Base-by-base conservation (phyloP, 2,329 filamentous ascomycete species). In the Coleophoma eucalyptorum region DNA sequence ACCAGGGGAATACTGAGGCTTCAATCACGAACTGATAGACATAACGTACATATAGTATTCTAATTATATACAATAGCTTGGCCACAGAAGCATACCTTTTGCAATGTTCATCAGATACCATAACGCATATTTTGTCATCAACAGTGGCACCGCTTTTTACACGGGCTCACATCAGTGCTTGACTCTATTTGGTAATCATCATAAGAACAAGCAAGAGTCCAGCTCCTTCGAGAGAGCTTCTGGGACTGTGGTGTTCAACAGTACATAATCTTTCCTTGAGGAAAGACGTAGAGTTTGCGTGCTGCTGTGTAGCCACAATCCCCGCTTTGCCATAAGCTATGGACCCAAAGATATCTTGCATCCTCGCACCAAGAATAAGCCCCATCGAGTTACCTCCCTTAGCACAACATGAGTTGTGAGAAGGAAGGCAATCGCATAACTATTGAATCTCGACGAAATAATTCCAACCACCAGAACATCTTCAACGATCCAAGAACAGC, bases 361-460 rank as follows among this genome's bases (percentile, higher is more conserved):
- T 87, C 88, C 90, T 96, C 91, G 92, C 88, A 81, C 91, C 93
- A 88, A 97, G 90, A 97, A 96, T 97, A 91, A 97, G 93, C 93
- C 93, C 93, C 93, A 96, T 97, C 91, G 92, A 96, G 93, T 97
- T 95, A 96, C 89, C 79, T 73, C 70, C 67, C 66, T 59, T 18
- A 16, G 50, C 58, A 54, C 63, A 62, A 61, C 59, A 57, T 54
- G 58, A 43, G 42, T 44, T 62, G 65, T 61, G 56, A 52, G 21
- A 54, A 38, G 54, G 68, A 74, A 67, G 75, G 89, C 90, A 96
- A 97, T 96, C 93, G 92, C 93, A 97, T 97, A 85, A 87, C 93
- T 97, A 84, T 96, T 79, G 79, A 26, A 89, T 80, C 87, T 84
- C 85, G 93, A 97, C 93, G 87, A 97, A 87, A 81, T 77, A 73